These are phyloP conservation scores for Ceratobasidium sp. DNA, from an alignment of 1,284 basidiomycete genomes.

Conservation along the genomic window DNA sequence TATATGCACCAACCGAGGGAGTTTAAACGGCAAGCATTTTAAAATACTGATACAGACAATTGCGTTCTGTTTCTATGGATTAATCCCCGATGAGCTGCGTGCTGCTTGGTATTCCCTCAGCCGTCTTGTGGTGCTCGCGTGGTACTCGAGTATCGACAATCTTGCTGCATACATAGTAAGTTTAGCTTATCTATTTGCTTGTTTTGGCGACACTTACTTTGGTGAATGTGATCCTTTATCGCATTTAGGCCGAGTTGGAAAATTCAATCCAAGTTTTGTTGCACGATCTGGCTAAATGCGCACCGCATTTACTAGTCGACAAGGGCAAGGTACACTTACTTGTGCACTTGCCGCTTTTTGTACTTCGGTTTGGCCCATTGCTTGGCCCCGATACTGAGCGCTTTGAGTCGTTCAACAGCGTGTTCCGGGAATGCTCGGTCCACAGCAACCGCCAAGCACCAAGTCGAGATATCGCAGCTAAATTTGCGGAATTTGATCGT, in stretches of 20 bases:
- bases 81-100: slow-evolving; percentile 51
- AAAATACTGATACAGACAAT: slow-evolving; percentile 55
- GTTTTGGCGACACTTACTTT: slow-evolving; percentile 52
- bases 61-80: slow-evolving; percentile 53
- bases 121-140: slow-evolving; percentile 52
- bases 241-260: slow-evolving; percentile 4
- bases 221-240: slow-evolving; percentile 47
- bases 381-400: slow-evolving; percentile 32
- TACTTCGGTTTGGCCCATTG: slow-evolving; percentile 47
- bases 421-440: slow-evolving; percentile 45
- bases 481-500: slow-evolving; percentile 37
- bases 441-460: slow-evolving; percentile 50
- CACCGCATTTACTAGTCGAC: neutral
- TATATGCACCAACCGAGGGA: slow-evolving; percentile 53
- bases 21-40: slow-evolving; percentile 57
- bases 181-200: neutral
- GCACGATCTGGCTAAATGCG: neutral
- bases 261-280: neutral
- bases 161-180: slow-evolving; percentile 51
- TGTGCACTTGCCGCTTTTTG: slow-evolving; percentile 44
- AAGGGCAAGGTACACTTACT: slow-evolving; percentile 50
- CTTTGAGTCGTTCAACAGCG: slow-evolving; percentile 46
- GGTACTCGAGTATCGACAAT: slow-evolving; percentile 54
- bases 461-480: slow-evolving; percentile 45
- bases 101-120: slow-evolving; percentile 53